These are phyloP conservation scores for Podospora pseudocomata DNA, from an alignment of 495 filamentous ascomycete genomes.

Conservation along the genomic window DNA sequence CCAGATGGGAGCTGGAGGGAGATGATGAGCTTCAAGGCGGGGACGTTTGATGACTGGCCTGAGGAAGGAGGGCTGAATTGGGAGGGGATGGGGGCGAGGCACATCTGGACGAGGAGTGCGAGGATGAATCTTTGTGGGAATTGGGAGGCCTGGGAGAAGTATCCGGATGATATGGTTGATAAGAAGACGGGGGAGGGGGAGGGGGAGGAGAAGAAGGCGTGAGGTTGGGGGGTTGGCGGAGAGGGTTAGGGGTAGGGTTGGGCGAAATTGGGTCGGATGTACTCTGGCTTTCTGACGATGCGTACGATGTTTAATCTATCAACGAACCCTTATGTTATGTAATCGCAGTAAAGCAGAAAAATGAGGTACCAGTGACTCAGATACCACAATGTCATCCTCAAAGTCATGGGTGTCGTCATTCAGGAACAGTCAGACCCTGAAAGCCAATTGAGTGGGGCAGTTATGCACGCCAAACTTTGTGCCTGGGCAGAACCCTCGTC, in stretches of 20 bases:
- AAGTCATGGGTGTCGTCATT: not conserved
- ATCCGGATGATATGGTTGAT: constrained; percentile 3
- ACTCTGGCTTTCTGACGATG: too few species aligned
- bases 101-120: constrained; percentile 8
- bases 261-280: too few species aligned
- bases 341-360: too few species aligned
- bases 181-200: not conserved
- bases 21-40: constrained; percentile 47
- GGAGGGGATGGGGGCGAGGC: constrained; percentile 9
- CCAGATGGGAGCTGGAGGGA: constrained; percentile 29
- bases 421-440: not conserved
- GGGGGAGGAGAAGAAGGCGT: not conserved
- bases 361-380: too few species aligned
- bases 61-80: constrained; percentile 15
- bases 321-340: too few species aligned
- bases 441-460: not conserved
- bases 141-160: constrained; percentile 9
- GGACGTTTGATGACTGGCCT: constrained; percentile 39
- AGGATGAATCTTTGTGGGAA: constrained; percentile 1
- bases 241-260: constrained; percentile 1
- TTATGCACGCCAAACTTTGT: not conserved
- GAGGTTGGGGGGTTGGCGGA: not conserved
- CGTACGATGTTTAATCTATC: too few species aligned
- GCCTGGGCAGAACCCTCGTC: not conserved
- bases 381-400: not conserved